These are phyloP conservation scores for Dactylellina parvicollis DNA, from an alignment of 2,329 filamentous ascomycete genomes.

Conservation along the genomic window DNA sequence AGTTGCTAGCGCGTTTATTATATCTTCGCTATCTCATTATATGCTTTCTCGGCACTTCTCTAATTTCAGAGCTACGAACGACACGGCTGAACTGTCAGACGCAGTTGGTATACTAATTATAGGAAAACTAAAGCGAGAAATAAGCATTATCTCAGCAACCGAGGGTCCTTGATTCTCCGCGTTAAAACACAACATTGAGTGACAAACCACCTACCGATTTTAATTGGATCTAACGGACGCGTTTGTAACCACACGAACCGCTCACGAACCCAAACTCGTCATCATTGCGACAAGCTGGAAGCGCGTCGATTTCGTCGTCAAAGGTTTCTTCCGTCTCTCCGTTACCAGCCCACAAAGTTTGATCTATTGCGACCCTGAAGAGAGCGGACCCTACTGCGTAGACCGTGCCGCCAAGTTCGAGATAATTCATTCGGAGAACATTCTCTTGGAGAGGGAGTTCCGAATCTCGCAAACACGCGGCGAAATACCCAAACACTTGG, in stretches of 20 bases:
- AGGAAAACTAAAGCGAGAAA: no score
- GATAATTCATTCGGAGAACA: constrained; percentile 58
- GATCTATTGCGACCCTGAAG: constrained; percentile 58
- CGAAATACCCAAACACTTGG: constrained; percentile 59
- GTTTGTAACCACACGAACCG: constrained; percentile 56
- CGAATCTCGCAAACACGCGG: constrained; percentile 54
- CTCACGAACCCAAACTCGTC: constrained; percentile 61
- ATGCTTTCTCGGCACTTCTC: no score
- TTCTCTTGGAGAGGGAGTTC: constrained; percentile 33
- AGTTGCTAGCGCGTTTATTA: no score
- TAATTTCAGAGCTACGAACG: no score
- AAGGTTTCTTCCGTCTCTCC: constrained; percentile 55
- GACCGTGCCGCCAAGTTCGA: constrained; percentile 59
- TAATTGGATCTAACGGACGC: background rate
- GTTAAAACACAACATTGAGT: no score
- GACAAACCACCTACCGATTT: no score
- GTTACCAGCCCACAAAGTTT: constrained; percentile 59
- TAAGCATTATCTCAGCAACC: no score
- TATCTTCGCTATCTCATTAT: no score
- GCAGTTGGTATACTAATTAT: no score
- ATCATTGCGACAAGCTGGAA: constrained; percentile 61
- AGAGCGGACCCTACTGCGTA: constrained; percentile 58
- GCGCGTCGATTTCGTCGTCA: constrained; percentile 53
- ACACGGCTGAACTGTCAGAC: no score
- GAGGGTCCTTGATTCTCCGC: no score